Percentiles rank a stretch among this genome's conserved stretches.
These are phyloP conservation scores for Backusella luteola DNA, from an alignment of 192 early-diverging fungal genomes.

Conservation along the genomic window DNA sequence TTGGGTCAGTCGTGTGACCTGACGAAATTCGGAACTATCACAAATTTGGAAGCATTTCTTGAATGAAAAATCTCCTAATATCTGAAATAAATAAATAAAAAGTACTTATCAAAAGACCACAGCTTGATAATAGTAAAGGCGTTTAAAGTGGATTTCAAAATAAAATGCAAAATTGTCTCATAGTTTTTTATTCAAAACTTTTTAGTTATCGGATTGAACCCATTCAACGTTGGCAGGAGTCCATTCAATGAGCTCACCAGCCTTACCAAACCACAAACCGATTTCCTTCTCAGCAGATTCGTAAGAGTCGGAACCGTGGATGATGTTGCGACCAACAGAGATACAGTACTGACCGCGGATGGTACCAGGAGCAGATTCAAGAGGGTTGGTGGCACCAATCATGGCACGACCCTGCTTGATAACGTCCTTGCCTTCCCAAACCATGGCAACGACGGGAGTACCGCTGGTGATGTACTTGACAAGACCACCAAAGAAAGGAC, in stretches of 20 bases:
- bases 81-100: too few species aligned
- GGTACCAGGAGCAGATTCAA: slow-evolving; percentile 81
- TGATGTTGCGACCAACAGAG: slow-evolving; percentile 77
- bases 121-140: too few species aligned
- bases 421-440: slow-evolving; percentile 87
- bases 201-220: slow-evolving; percentile 71
- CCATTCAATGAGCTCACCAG: slow-evolving; percentile 64
- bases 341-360: slow-evolving; percentile 87
- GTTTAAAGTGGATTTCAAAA: neutral
- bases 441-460: slow-evolving; percentile 79
- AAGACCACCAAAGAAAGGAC: slow-evolving; percentile 88
- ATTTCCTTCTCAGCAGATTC: slow-evolving; percentile 85
- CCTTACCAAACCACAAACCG: slow-evolving; percentile 65
- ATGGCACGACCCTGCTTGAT: slow-evolving; percentile 85
- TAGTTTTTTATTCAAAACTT: neutral
- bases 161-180: neutral
- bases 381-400: slow-evolving; percentile 92
- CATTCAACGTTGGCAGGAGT: slow-evolving; percentile 65
- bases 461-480: slow-evolving; percentile 94
- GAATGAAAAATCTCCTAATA: too few species aligned
- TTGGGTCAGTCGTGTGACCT: too few species aligned
- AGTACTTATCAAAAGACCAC: too few species aligned
- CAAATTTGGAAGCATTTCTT: too few species aligned
- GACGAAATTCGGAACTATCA: neutral
- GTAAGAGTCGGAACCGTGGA: slow-evolving; percentile 86